Conservation (phyloP, 2,329 filamentous ascomycete genomes). For the Fusarium xylarioides region DNA sequence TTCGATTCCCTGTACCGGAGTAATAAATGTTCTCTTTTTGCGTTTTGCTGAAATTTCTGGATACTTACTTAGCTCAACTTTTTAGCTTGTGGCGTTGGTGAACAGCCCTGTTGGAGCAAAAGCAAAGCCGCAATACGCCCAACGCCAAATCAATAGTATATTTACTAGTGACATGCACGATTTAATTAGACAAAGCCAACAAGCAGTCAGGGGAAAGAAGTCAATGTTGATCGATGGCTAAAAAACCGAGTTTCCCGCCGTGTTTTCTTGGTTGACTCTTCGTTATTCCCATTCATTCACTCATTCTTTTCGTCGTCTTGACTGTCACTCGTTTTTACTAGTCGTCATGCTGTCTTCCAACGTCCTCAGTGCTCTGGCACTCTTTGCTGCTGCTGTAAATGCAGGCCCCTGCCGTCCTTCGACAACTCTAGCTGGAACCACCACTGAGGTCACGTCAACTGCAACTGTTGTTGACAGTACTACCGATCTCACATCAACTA, state of each 20-base stretch:
- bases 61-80: background rate
- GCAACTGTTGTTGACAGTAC: background rate
- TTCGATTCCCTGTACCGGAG: conserved; percentile 6
- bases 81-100: background rate
- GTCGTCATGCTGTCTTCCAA: background rate
- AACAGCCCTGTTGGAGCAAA: background rate
- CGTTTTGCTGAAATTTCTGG: fast-evolving
- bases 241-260: background rate
- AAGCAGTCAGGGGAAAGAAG: background rate
- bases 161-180: background rate
- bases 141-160: background rate
- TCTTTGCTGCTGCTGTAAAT: background rate
- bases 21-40: fast-evolving
- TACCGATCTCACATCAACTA: background rate
- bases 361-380: background rate
- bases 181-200: background rate
- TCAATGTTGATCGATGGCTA: background rate
- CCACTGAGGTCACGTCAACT: background rate
- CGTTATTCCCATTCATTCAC: background rate
- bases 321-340: background rate
- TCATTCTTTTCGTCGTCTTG: background rate
- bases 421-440: background rate
- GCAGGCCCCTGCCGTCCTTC: background rate
- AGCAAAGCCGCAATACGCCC: background rate
- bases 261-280: background rate